Conservation (phyloP, 306 rosid genomes). For the Calophaca sinica region DNA sequence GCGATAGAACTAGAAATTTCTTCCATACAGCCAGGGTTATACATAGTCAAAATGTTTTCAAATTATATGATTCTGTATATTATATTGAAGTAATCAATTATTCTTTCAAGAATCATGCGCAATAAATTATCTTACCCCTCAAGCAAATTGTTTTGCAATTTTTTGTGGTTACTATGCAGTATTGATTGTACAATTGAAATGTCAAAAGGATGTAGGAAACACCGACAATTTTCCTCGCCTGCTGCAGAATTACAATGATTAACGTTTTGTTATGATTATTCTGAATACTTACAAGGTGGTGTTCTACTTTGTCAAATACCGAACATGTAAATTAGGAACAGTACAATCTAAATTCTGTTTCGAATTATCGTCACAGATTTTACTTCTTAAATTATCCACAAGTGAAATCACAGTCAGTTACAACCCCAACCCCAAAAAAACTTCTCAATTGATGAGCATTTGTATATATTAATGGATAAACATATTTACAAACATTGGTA, state of each 20-base stretch:
- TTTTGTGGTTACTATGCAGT: not conserved
- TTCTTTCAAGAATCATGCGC: conserved; percentile 4
- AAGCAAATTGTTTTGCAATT: not conserved
- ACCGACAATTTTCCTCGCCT: too few relatives aligned
- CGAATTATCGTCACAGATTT: not conserved
- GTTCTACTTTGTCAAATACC: not conserved
- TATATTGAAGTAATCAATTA: not conserved
- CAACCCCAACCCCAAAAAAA: too few relatives aligned
- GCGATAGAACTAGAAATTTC: too few relatives aligned
- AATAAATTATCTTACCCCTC: not conserved
- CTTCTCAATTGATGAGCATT: too few relatives aligned
- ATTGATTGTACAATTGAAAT: not conserved
- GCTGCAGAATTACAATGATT: not conserved
- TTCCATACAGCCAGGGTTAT: not conserved
- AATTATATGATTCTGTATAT: not conserved
- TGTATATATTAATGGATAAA: conserved; percentile 1
- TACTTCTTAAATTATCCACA: not conserved
- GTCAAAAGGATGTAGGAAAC: not conserved
- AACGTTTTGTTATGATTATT: not conserved
- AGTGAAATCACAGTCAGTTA: too few relatives aligned
- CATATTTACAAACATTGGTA: conserved; percentile 19
- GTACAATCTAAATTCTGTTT: not conserved
- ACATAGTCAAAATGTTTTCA: not conserved
- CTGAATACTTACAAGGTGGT: not conserved
- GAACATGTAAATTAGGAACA: not conserved